Evolutionary conservation across 2,329 filamentous ascomycete species (phyloP).

Genomic region (Exophiala phaeomuriformis): DNA sequence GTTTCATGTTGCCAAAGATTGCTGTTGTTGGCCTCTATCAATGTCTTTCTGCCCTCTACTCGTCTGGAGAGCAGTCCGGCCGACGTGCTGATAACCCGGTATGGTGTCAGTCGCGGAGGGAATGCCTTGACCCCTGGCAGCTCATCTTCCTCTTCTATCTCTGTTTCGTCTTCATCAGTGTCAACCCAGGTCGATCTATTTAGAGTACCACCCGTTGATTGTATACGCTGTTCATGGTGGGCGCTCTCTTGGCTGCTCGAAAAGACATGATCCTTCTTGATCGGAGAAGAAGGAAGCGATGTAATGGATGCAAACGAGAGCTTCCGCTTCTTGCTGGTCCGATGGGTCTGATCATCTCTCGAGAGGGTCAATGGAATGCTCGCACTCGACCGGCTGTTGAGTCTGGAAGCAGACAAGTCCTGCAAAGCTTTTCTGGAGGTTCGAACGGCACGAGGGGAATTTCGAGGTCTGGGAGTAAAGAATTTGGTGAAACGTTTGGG

Average conservation of each 20-base stretch:
- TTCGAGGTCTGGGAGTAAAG: conserved; percentile 42
- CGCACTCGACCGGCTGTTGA: conserved; percentile 17
- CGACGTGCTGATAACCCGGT: conserved; percentile 13
- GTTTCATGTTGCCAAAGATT: conserved; percentile 51
- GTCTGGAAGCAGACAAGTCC: conserved; percentile 33
- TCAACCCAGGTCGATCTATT: neutral
- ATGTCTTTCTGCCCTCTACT: conserved; percentile 13
- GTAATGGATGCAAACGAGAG: conserved; percentile 40
- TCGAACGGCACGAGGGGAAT: conserved; percentile 32
- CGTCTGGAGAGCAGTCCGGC: conserved; percentile 16
- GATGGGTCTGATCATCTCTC: neutral
- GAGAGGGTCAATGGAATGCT: neutral
- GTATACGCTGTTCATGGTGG: neutral
- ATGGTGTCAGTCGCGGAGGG: conserved; percentile 16
- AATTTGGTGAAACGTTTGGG: conserved; percentile 46
- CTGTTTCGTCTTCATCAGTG: conserved; percentile 16
- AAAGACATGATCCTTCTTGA: conserved; percentile 14
- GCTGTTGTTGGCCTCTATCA: conserved; percentile 15
- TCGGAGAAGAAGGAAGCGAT: conserved; percentile 43
- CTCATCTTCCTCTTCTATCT: conserved; percentile 14
- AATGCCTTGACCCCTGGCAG: conserved; percentile 1
- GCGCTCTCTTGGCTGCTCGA: conserved; percentile 18
- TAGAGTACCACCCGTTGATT: neutral
- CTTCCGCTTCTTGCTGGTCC: conserved; percentile 39
- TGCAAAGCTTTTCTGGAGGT: conserved; percentile 40